Evolutionary conservation across 2,329 filamentous ascomycete genomes (phyloP).

Genomic region (Diaporthe vexans): DNA sequence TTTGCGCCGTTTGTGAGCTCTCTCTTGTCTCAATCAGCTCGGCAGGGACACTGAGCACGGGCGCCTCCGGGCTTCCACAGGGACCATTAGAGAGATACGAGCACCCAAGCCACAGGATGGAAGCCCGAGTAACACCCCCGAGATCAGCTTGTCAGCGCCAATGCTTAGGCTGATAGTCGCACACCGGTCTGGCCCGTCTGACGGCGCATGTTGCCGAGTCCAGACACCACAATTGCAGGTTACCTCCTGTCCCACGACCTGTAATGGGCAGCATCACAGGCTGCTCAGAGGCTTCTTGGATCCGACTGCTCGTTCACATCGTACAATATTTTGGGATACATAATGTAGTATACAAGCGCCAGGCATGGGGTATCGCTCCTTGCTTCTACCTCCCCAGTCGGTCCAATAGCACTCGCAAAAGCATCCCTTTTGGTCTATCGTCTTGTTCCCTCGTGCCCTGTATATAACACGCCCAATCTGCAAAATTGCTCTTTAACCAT

Average conservation of each 20-base stretch:
- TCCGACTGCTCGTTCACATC: constrained; percentile 29
- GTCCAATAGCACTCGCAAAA: constrained; percentile 36
- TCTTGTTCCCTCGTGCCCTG: constrained; percentile 48
- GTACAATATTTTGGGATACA: constrained; percentile 37
- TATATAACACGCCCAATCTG: constrained; percentile 47
- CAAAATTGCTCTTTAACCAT: constrained; percentile 44
- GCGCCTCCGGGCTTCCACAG: constrained; percentile 12
- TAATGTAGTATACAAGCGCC: constrained; percentile 43
- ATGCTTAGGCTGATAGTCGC: constrained; percentile 13
- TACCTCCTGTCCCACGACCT: neutral
- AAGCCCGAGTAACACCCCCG: constrained; percentile 11
- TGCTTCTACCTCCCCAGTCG: constrained; percentile 41
- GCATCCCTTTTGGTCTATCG: constrained; percentile 46
- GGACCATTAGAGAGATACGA: constrained; percentile 5
- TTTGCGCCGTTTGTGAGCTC: no score
- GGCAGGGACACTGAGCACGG: constrained; percentile 3
- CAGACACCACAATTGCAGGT: neutral
- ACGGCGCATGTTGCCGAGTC: neutral
- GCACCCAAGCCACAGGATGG: constrained; percentile 5
- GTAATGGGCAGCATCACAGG: neutral
- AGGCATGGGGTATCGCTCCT: constrained; percentile 42
- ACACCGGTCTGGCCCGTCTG: neutral
- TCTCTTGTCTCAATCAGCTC: neutral
- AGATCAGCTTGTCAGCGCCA: constrained; percentile 29
- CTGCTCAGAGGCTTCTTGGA: neutral